Conservation (phyloP, 2,329 filamentous ascomycete species). For the Exophiala sp. region DNA sequence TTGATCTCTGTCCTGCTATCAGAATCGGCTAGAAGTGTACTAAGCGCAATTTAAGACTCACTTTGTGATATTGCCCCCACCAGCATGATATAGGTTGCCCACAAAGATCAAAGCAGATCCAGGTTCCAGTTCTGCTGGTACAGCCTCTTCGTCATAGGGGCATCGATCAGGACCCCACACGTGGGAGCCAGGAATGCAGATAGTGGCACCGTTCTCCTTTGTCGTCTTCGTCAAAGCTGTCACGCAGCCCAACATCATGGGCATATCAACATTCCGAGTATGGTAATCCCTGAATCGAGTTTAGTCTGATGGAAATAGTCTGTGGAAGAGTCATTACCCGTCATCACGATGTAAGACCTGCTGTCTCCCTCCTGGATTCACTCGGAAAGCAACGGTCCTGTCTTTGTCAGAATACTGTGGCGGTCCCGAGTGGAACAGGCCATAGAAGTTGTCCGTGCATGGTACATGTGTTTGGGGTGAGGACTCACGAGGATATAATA, state of each 20-base stretch:
- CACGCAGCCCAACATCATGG: slow-evolving; percentile 40
- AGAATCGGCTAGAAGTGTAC: background rate
- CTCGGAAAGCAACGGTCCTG: slow-evolving; percentile 32
- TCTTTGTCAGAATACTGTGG: background rate
- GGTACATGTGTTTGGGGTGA: background rate
- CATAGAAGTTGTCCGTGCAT: background rate
- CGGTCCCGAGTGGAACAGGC: background rate
- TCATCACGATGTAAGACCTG: slow-evolving; percentile 33
- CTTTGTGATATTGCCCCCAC: slow-evolving; percentile 30
- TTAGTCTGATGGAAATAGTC: slow-evolving; percentile 33
- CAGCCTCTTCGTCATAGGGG: slow-evolving; percentile 23
- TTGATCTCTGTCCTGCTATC: slow-evolving; percentile 15
- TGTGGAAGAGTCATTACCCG: slow-evolving; percentile 27
- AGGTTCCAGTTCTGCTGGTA: slow-evolving; percentile 33
- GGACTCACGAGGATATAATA: slow-evolving; percentile 30
- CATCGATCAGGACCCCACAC: slow-evolving; percentile 26
- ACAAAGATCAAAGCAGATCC: slow-evolving; percentile 40
- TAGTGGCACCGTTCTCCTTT: slow-evolving; percentile 33
- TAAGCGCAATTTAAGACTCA: background rate
- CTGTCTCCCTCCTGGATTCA: slow-evolving; percentile 27
- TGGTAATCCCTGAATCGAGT: slow-evolving; percentile 12
- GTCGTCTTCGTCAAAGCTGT: slow-evolving; percentile 32
- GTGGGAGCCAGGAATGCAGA: slow-evolving; percentile 32
- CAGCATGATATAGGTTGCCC: slow-evolving; percentile 35
- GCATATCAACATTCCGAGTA: slow-evolving; percentile 36